phyloP scores from a whole-genome alignment of 352 stramenopile species.

The Phytopythium vexans region DNA sequence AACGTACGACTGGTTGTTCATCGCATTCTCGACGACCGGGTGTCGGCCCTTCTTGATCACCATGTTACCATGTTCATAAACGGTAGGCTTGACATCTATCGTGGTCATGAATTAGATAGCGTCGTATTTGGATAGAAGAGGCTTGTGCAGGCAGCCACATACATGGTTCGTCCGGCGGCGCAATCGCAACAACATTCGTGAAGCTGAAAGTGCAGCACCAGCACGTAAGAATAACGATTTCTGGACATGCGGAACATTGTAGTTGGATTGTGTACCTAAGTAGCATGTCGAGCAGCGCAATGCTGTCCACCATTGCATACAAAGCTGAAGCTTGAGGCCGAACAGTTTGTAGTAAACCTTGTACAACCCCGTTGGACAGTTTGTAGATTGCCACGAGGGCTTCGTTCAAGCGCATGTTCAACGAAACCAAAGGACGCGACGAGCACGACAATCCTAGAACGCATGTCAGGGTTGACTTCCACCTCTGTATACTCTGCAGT shows the following conservation, averaged over 20 bases:
- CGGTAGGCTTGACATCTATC: slow-evolving; percentile 61
- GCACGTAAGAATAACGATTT: not conserved
- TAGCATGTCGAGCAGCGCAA: slow-evolving; percentile 91
- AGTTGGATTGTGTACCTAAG: slow-evolving; percentile 45
- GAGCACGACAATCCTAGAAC: slow-evolving; percentile 77
- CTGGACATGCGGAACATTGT: not conserved
- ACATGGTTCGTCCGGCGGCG: slow-evolving; percentile 75
- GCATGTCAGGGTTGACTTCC: slow-evolving; percentile 3
- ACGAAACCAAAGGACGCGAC: slow-evolving; percentile 80
- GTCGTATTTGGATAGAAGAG: not conserved
- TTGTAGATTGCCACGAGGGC: slow-evolving; percentile 84
- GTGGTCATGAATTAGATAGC: not conserved
- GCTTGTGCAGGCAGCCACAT: slow-evolving; percentile 4
- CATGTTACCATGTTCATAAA: slow-evolving; percentile 69
- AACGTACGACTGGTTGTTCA: slow-evolving; percentile 75
- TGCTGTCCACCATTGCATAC: slow-evolving; percentile 86
- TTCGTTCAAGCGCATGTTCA: slow-evolving; percentile 83
- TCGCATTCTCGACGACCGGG: slow-evolving; percentile 64
- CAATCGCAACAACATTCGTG: slow-evolving; percentile 81
- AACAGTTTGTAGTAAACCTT: slow-evolving; percentile 80
- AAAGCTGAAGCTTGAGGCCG: slow-evolving; percentile 63
- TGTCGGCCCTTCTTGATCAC: slow-evolving; percentile 82
- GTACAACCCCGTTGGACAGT: slow-evolving; percentile 84
- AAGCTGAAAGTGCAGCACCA: slow-evolving; percentile 44
- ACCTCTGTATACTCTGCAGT: not conserved